phyloP scores from a whole-genome alignment of 2,329 filamentous ascomycete genomes.

The Cadophora malorum region DNA sequence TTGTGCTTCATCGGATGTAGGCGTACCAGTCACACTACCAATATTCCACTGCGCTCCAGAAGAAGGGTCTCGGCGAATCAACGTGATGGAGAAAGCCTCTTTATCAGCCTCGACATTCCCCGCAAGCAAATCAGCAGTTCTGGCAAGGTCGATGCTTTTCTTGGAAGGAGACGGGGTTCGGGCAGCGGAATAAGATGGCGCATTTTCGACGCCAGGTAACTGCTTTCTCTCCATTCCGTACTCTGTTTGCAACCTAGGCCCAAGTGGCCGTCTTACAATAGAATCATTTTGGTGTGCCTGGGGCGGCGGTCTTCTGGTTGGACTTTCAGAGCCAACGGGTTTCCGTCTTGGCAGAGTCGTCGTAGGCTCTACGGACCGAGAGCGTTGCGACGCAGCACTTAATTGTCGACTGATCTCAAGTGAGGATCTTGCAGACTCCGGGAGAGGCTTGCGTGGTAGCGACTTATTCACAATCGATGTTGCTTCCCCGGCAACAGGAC shows the following conservation, averaged over 20 bases:
- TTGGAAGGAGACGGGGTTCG: slow-evolving; percentile 1
- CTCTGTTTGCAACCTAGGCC: slow-evolving; percentile 33
- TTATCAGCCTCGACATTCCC: neutral
- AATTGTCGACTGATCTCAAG: slow-evolving; percentile 27
- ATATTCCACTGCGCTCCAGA: slow-evolving; percentile 78
- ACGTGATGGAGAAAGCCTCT: slow-evolving; percentile 46
- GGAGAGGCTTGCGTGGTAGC: slow-evolving; percentile 44
- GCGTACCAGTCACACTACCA: slow-evolving; percentile 60
- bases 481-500: slow-evolving; percentile 23
- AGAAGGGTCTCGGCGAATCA: slow-evolving; percentile 77
- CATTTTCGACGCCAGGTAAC: slow-evolving; percentile 33
- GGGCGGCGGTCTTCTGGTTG: slow-evolving; percentile 16
- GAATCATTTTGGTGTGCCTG: neutral
- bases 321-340: slow-evolving; percentile 25
- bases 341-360: slow-evolving; percentile 25
- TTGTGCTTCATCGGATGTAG: slow-evolving; percentile 29
- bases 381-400: slow-evolving; percentile 3
- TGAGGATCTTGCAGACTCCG: slow-evolving; percentile 39
- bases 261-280: slow-evolving; percentile 29
- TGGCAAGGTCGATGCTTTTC: slow-evolving; percentile 22
- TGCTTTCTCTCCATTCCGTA: slow-evolving; percentile 30
- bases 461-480: slow-evolving; percentile 31
- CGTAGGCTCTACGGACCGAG: slow-evolving; percentile 4
- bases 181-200: slow-evolving; percentile 10
- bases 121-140: neutral